A percentile compares a stretch with the other conserved stretches of the same genome.
phyloP scores from a whole-genome alignment of 495 filamentous ascomycete species.

The Niebla homalea region DNA sequence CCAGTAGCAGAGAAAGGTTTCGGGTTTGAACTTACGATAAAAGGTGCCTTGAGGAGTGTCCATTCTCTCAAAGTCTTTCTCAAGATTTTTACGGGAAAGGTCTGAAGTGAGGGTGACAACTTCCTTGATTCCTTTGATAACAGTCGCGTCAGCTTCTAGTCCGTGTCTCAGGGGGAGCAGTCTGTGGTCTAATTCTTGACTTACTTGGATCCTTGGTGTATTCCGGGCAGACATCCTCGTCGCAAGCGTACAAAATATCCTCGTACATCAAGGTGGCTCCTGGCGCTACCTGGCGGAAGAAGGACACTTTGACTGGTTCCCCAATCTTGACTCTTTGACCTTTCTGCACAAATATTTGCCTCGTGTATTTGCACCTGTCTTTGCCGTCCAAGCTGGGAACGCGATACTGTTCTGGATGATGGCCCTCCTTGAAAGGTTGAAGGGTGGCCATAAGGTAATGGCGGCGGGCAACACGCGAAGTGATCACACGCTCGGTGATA shows the following conservation, averaged over 20 bases:
- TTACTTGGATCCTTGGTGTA: constrained; percentile 99
- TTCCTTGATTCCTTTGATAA: constrained; percentile 79
- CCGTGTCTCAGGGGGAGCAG: constrained; percentile 8
- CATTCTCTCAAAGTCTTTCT: constrained; percentile 99
- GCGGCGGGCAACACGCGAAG: constrained; percentile 90
- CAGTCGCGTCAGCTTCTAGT: background rate
- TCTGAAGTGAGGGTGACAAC: constrained; percentile 96
- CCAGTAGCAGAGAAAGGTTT: background rate
- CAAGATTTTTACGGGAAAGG: constrained; percentile 91
- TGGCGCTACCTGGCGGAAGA: constrained; percentile 95
- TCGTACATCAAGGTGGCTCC: constrained; percentile 99
- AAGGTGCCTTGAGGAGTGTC: constrained; percentile 97
- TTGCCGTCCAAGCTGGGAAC: constrained; percentile 94
- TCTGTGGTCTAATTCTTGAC: constrained; percentile 29
- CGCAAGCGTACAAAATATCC: constrained; percentile 95
- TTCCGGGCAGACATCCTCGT: constrained; percentile 95
- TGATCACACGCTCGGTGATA: constrained; percentile 93
- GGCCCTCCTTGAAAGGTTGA: constrained; percentile 96
- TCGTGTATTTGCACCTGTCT: constrained; percentile 96
- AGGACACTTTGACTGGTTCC: constrained; percentile 96
- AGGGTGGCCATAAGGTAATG: constrained; percentile 99
- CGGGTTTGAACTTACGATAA: constrained; percentile 44
- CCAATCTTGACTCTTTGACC: constrained; percentile 98
- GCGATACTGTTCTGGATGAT: constrained; percentile 94
- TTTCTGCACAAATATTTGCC: constrained; percentile 98